Base-by-base conservation (phyloP, 2,329 filamentous ascomycete species). In the Sporothrix inflata region DNA sequence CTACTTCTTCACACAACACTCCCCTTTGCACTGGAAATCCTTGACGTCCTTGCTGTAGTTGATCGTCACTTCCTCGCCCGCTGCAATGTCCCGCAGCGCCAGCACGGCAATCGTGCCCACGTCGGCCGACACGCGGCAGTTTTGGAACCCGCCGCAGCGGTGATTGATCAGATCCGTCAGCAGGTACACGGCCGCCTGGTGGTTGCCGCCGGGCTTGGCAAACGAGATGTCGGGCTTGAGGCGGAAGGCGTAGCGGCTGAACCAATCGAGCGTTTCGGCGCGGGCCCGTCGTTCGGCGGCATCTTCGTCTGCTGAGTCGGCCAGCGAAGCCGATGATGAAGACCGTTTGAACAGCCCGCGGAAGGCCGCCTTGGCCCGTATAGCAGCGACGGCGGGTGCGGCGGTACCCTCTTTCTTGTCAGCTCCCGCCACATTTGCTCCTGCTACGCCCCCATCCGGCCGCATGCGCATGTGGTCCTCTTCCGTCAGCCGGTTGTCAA, bases 41-140 rank as follows among this genome's bases (percentile, higher is more conserved):
- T 79, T 72, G 3, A 75, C 71, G 30, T 51, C 51, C 51, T 78
- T 78, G 69, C 78, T 75, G 71, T 84, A 83, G 74, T 80, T 74
- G 75, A 84, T 80, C 42, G 80, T 80, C 42, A 84, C 74, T 74
- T 84, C 78, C 4, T 82, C 76, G 12, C 76, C 79, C 1, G 71
- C 42, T 2, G 47, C 63, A 40, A 84, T 80, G 60, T 76, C 71
- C 19, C 76, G 74, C 40, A 57, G 71, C 8, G 79, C 78, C 42
- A 77, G 65, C 30, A 80, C 74, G 11, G 73, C 63, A 16, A 78
- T 73, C 30, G 75, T 73, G n/a, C 76, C 74, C 12, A 74, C 40
- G 12, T 71, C 57, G 8, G 76, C 67, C n/a, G 75, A 72, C 38
- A 79, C 76, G 9, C 74, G 72, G 72, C 78, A 79, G 72, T 80